Base-by-base conservation (phyloP, 371 early-diverging fungal species). In the Chytridium lagenaria region DNA sequence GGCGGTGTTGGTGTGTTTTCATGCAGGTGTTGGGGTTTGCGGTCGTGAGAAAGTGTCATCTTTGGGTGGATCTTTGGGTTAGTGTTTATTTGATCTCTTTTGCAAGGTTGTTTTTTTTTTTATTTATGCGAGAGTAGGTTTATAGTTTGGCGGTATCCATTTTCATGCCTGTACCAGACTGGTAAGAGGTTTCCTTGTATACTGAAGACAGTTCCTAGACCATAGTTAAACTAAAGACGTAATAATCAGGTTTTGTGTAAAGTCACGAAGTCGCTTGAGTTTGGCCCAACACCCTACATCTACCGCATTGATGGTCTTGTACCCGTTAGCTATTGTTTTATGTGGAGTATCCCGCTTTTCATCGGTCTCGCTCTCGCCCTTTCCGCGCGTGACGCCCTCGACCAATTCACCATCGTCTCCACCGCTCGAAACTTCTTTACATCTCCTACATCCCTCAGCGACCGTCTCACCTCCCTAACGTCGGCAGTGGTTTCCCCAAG, bases 1-100 rank as follows among this genome's bases (percentile, higher is more conserved):
- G 7, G 5, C 23, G 61, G 61, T 37, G 34, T 7, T 61, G 15
- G 7, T 37, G 26, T 28, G 36, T 7, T 61, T 61, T 34, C 30
- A 34, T 36, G 7, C 34, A 16, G 30, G 12, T 31, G 61, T 61
- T 37, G 34, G 34, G 2, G 7, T 2, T 61, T 36, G 61, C 61
- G 30, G 37, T 61, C 37, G 15, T 16, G 12, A 28, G 34, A 61
- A 31, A 23, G 36, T 33, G 61, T 34, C 61, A 61, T 61, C 36
- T 61, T 7, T 61, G 61, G 61, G 34, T 61, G 30, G 61, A 61
- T 36, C 61, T 61, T 34, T 61, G 61, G 61, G 61, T 61, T 10
- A 28, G 30, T 3, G 5, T 23, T n/a, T n/a, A n/a, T n/a, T n/a
- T n/a, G n/a, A n/a, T n/a, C n/a, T n/a, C n/a, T n/a, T n/a, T n/a